Evolutionary conservation across 768 basidiomycete species (phyloP), one percentile per base, ranked within the genome.

Genomic region (Calocera cornea): DNA sequence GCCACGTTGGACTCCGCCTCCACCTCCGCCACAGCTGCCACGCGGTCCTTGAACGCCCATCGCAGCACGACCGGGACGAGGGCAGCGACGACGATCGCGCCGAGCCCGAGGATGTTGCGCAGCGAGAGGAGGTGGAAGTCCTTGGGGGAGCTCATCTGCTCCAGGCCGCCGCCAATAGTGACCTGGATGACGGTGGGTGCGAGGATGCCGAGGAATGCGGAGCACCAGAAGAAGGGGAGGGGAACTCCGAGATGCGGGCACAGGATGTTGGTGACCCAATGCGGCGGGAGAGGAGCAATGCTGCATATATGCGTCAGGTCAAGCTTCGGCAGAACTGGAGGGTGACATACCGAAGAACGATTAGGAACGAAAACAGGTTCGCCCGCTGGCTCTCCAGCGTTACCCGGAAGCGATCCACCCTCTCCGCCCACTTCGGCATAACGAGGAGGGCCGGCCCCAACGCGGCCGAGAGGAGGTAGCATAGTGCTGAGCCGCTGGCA

Each of bases 121-220:
- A 89, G 88, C 67, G 93, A 95, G 70, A 98, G 84, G 64, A 98
- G 83, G 76, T 95, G 87, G 75, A 98, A 97, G 75, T 98, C 95
- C 36, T 84, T 89, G 0, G 95, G 82, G 50, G 87, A 88, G 3
- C 95, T 95, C 95, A 98, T 97, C 69, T 93, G 86, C 71, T 97
- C 95, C 33, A 98, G 81, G 7, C 94, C 88, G 14, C 75, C 87
- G 1, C 93, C 93, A 69, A 98, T 97, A 16, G 92, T 92, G 0
- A 92, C 94, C 73, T 98, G 95, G 72, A 98, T 98, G 70, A 94
- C 90, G 0, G 86, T 86, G 49, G 93, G 89, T 64, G 94, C 95
- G 47, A 93, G 82, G 71, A 97, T 90, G 0, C 92, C 95, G 44
- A 97, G 81, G 77, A 89, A 93, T 0, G 92, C 94, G 74, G 86